These are phyloP conservation scores for Cymbidium sinense DNA, from an alignment of 106 monocot genomes.

Conservation along the genomic window DNA sequence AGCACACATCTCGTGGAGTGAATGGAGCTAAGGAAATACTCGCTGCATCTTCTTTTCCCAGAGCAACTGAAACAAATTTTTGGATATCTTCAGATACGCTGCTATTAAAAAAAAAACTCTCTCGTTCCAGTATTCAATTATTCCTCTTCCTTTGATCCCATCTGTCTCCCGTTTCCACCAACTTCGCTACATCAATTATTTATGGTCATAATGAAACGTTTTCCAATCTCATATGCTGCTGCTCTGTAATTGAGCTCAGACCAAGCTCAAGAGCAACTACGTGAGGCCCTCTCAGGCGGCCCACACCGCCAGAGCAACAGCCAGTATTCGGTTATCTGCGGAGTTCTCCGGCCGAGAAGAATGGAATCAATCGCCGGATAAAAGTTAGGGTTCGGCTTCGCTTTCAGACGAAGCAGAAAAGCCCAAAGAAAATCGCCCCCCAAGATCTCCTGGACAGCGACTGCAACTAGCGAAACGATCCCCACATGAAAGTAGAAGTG, in stretches of 20 bases:
- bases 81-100: neutral
- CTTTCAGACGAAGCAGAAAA: neutral
- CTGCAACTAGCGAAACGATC: conserved; percentile 2
- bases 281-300: neutral
- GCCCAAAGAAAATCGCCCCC: conserved; percentile 4
- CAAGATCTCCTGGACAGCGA: conserved; percentile 5
- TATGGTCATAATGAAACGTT: neutral
- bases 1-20: neutral
- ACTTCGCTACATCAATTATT: neutral
- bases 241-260: conserved; percentile 1
- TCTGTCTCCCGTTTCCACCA: no score
- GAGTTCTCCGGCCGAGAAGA: neutral
- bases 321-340: neutral
- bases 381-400: neutral
- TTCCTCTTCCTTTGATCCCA: no score
- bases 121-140: no score
- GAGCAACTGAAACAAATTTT: conserved; percentile 31
- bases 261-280: neutral
- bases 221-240: neutral
- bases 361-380: neutral
- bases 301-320: neutral
- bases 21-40: neutral
- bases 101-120: neutral
- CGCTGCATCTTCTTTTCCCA: conserved; percentile 10
- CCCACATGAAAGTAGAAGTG: neutral